Conservation (phyloP, 1,139 yeast species). For the Lodderomyces theae region DNA sequence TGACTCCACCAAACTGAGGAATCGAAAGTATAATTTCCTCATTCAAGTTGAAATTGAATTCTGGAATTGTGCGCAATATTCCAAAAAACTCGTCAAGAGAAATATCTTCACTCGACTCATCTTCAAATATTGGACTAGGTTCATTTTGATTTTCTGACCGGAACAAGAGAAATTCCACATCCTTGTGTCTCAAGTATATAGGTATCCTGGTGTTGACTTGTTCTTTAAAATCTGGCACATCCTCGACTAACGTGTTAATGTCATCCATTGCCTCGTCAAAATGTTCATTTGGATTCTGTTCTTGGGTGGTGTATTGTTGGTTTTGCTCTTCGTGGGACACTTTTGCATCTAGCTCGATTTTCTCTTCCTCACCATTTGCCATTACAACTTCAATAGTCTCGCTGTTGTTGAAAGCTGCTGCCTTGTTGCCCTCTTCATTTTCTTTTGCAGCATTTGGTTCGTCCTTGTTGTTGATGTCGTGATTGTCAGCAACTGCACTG, state of each 20-base stretch:
- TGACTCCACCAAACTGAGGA: conserved; percentile 30
- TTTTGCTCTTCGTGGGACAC: background rate
- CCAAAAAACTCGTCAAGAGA: conserved; percentile 28
- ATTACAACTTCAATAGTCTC: background rate
- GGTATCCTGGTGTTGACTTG: conserved; percentile 1
- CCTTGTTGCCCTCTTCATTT: background rate
- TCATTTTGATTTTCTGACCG: conserved; percentile 15
- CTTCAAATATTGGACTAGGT: conserved; percentile 23
- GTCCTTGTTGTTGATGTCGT: too few relatives aligned
- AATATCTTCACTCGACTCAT: conserved; percentile 17
- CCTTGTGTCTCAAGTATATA: conserved; percentile 13
- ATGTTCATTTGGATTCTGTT: conserved; percentile 1
- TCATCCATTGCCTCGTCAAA: conserved; percentile 8
- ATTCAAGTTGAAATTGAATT: conserved; percentile 25
- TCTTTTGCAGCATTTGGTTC: too few relatives aligned
- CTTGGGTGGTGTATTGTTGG: background rate
- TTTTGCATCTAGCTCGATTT: background rate
- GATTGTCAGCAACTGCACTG: too few relatives aligned
- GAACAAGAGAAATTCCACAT: conserved; percentile 24
- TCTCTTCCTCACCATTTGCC: conserved; percentile 3
- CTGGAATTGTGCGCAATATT: conserved; percentile 27
- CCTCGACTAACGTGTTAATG: conserved; percentile 5
- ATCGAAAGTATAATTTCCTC: conserved; percentile 34
- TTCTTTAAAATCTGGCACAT: background rate
- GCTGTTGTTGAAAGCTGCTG: background rate